Evolutionary conservation across 768 basidiomycete genomes (phyloP).

Genomic region (Rhodotorula sphaerocarpa): DNA sequence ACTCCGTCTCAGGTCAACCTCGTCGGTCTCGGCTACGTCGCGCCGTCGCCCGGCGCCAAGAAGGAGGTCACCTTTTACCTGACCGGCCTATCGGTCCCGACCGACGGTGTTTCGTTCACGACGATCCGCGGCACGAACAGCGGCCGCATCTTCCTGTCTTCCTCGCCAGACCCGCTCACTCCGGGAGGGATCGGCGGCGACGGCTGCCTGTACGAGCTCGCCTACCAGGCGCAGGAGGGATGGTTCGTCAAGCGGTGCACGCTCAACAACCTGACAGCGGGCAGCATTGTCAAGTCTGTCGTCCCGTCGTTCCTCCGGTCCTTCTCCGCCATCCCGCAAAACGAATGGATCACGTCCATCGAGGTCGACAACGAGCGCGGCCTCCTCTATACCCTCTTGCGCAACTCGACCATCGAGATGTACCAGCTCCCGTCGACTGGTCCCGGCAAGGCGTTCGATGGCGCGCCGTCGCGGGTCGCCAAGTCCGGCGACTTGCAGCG

Average conservation of each 20-base stretch:
- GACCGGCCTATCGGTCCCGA: constrained; percentile 69
- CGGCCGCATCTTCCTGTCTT: constrained; percentile 82
- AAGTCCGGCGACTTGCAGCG: constrained; percentile 30
- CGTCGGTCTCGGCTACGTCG: constrained; percentile 56
- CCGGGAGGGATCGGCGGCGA: constrained; percentile 57
- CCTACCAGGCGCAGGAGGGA: constrained; percentile 79
- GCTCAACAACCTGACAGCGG: constrained; percentile 57
- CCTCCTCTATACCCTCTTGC: constrained; percentile 41
- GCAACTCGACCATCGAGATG: constrained; percentile 41
- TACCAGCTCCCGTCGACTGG: constrained; percentile 22
- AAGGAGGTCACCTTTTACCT: constrained; percentile 81
- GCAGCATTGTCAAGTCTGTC: constrained; percentile 54
- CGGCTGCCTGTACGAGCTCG: constrained; percentile 81
- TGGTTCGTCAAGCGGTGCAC: constrained; percentile 85
- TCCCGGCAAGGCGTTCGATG: constrained; percentile 24
- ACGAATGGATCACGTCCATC: constrained; percentile 40
- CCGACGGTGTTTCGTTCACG: constrained; percentile 71
- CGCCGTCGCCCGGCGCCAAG: constrained; percentile 46
- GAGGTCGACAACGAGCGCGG: constrained; percentile 40
- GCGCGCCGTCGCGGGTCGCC: constrained; percentile 24
- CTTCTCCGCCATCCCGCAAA: constrained; percentile 17
- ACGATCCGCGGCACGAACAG: constrained; percentile 68
- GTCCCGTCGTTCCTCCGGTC: constrained; percentile 29
- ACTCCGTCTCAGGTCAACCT: constrained; percentile 75
- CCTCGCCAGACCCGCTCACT: constrained; percentile 22